These are phyloP conservation scores for Ophiostoma tasmaniense DNA, from an alignment of 2,329 filamentous ascomycete species.

Conservation along the genomic window DNA sequence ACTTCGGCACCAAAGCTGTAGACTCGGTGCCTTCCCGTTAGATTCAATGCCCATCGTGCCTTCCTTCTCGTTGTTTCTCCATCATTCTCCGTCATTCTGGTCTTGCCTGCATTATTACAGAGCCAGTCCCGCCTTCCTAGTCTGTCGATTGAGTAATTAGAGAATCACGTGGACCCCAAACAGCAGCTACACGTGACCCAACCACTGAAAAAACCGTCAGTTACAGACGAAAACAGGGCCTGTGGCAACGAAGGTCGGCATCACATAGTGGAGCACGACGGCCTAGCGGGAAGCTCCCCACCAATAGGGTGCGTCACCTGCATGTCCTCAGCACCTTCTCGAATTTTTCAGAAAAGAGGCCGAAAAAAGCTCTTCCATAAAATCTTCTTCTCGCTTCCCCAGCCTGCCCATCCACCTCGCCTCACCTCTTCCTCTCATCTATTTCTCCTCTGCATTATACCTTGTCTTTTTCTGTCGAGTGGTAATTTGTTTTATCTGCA, in stretches of 20 bases:
- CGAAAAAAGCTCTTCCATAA: constrained; percentile 20
- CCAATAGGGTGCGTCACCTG: constrained; percentile 16
- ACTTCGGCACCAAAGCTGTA: background rate
- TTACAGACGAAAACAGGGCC: too few species aligned
- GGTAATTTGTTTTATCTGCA: constrained; percentile 19
- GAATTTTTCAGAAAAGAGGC: constrained; percentile 19
- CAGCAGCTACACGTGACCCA: background rate
- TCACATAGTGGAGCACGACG: background rate
- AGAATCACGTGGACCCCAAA: background rate
- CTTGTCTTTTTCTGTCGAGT: constrained; percentile 4
- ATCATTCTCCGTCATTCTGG: background rate
- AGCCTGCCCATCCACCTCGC: constrained; percentile 5
- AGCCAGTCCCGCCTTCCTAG: background rate
- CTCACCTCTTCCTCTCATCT: constrained; percentile 9
- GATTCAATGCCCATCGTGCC: background rate
- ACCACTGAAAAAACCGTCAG: background rate
- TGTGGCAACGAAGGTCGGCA: background rate
- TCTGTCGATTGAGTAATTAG: background rate
- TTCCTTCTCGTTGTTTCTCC: background rate
- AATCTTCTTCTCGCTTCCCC: constrained; percentile 14
- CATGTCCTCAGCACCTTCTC: constrained; percentile 20
- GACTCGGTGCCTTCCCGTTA: too few species aligned
- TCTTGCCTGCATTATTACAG: background rate
- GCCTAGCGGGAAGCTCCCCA: constrained; percentile 8
- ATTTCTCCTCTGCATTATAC: constrained; percentile 5